Evolutionary conservation across 1,284 basidiomycete species (phyloP).

Genomic region (Puccinia triticina): DNA sequence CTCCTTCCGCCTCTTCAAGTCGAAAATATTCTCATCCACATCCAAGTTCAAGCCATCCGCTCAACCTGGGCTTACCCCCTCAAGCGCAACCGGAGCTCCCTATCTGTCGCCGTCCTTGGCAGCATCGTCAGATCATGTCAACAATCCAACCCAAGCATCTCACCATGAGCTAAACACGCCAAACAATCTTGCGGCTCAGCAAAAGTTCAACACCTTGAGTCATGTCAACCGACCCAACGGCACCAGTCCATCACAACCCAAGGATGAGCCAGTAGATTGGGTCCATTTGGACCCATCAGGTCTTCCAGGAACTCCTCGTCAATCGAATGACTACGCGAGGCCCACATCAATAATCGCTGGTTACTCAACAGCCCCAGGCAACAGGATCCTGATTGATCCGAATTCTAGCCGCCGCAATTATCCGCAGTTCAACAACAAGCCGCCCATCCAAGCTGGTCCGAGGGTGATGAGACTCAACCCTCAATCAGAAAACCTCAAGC

Average conservation of each 20-base stretch:
- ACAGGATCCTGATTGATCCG: conserved; percentile 3
- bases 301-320: not conserved
- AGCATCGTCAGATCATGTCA: not conserved
- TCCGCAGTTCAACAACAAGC: conserved; percentile 16
- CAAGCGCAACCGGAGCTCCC: not conserved
- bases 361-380: not conserved
- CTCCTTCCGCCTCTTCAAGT: conserved; percentile 19
- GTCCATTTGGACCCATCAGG: not conserved
- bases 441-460: not conserved
- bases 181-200: not conserved
- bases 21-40: conserved; percentile 10
- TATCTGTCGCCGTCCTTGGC: not conserved
- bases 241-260: not conserved
- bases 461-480: not conserved
- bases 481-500: not conserved
- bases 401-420: not conserved
- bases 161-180: not conserved
- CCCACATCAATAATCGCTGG: not conserved
- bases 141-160: not conserved
- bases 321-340: not conserved
- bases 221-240: not conserved
- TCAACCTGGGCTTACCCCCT: not conserved
- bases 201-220: conserved; percentile 16
- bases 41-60: not conserved
- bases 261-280: conserved; percentile 2